Evolutionary conservation across 768 basidiomycete genomes (phyloP).

Genomic region (Daedaleopsis nitida): DNA sequence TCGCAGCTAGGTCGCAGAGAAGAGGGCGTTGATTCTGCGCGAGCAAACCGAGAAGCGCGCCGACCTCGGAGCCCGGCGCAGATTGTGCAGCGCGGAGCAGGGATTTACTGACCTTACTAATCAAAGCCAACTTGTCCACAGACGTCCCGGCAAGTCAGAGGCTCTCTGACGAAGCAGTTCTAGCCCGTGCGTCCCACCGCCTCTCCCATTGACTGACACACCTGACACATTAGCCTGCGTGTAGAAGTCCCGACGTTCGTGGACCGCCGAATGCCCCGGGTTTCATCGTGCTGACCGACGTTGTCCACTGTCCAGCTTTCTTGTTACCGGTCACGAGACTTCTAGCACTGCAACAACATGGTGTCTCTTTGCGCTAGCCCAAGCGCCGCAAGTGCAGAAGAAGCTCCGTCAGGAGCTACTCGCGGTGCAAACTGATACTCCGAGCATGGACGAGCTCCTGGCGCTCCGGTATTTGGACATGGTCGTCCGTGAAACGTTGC

Average conservation of each 20-base stretch:
- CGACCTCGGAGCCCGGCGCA: conserved; percentile 28
- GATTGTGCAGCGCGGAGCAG: conserved; percentile 37
- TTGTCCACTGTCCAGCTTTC: conserved; percentile 18
- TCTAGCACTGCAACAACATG: conserved; percentile 41
- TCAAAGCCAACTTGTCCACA: conserved; percentile 65
- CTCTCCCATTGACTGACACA: background rate
- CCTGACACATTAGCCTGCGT: background rate
- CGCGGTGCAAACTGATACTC: conserved; percentile 43
- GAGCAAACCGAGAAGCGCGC: conserved; percentile 4
- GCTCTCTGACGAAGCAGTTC: conserved; percentile 66
- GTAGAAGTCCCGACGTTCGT: conserved; percentile 26
- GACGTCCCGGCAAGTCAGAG: conserved; percentile 57
- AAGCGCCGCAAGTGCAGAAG: conserved; percentile 38
- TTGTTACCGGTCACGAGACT: conserved; percentile 45
- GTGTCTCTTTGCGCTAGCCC: conserved; percentile 41
- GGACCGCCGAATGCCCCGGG: no score
- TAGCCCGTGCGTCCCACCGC: conserved; percentile 44
- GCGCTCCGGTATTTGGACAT: conserved; percentile 68
- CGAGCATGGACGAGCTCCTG: conserved; percentile 70
- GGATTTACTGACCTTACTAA: conserved; percentile 61
- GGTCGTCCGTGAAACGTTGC: conserved; percentile 63
- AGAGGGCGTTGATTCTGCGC: conserved; percentile 33
- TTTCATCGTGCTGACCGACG: conserved; percentile 26
- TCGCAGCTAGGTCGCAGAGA: conserved; percentile 32
- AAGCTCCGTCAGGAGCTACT: conserved; percentile 43